These are phyloP conservation scores for Sordaria brevicollis DNA, from an alignment of 495 filamentous ascomycete species.

Conservation along the genomic window DNA sequence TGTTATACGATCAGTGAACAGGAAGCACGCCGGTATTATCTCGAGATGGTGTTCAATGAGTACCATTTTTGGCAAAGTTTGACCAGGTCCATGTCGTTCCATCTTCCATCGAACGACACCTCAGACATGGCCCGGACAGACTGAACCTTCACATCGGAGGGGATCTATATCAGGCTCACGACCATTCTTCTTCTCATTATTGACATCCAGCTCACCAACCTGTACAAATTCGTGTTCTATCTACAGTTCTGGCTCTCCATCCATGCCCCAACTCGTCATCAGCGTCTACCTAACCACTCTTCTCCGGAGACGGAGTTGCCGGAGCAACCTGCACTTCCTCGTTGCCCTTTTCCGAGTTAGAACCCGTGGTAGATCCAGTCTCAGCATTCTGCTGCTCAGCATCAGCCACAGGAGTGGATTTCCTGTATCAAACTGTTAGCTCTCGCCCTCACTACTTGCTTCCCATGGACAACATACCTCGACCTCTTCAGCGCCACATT, in stretches of 20 bases:
- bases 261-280: neutral
- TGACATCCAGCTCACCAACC: neutral
- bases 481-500: constrained; percentile 15
- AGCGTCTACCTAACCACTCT: neutral
- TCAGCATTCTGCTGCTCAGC: neutral
- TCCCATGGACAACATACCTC: constrained; percentile 10
- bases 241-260: neutral
- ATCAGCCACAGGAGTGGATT: neutral
- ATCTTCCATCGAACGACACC: no score
- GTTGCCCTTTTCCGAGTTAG: neutral
- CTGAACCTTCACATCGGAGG: neutral
- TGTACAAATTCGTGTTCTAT: no score
- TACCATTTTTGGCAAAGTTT: no score
- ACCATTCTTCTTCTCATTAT: neutral
- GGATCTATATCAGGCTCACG: neutral
- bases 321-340: neutral
- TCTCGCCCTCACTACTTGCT: neutral
- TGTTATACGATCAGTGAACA: neutral
- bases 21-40: neutral
- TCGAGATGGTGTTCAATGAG: neutral
- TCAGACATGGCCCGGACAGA: neutral
- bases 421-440: neutral
- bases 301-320: neutral
- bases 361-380: neutral
- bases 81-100: no score